These are phyloP conservation scores for Quercus engelmannii DNA, from an alignment of 306 rosid species.

Conservation along the genomic window DNA sequence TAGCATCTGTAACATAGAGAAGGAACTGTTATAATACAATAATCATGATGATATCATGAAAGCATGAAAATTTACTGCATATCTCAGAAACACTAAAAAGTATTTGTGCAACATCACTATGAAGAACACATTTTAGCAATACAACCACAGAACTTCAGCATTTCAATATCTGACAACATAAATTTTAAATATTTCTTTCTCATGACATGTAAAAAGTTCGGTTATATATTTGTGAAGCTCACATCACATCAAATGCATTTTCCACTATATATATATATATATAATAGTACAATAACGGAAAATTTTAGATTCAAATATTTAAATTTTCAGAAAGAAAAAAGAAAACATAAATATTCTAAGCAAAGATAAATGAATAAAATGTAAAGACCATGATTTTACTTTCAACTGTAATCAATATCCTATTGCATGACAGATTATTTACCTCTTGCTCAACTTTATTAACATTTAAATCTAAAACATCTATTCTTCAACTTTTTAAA, in stretches of 20 bases:
- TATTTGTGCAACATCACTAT: neutral
- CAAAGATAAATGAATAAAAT: neutral
- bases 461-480: neutral
- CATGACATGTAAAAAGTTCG: neutral
- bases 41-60: neutral
- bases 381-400: neutral
- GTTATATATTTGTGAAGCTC: neutral
- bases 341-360: neutral
- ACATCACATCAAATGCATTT: neutral
- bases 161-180: conserved; percentile 1
- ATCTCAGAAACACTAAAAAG: conserved; percentile 4
- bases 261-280: neutral
- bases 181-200: neutral
- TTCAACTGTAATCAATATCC: neutral
- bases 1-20: conserved; percentile 61
- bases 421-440: neutral
- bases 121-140: conserved; percentile 7
- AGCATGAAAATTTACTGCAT: neutral
- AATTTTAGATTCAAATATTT: neutral
- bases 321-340: neutral
- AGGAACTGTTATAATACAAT: conserved; percentile 5
- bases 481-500: neutral
- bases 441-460: neutral
- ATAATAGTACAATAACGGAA: neutral
- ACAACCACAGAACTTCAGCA: conserved; percentile 6